Conservation (phyloP, 352 stramenopile genomes). For the Globisporangium orthogonon region DNA sequence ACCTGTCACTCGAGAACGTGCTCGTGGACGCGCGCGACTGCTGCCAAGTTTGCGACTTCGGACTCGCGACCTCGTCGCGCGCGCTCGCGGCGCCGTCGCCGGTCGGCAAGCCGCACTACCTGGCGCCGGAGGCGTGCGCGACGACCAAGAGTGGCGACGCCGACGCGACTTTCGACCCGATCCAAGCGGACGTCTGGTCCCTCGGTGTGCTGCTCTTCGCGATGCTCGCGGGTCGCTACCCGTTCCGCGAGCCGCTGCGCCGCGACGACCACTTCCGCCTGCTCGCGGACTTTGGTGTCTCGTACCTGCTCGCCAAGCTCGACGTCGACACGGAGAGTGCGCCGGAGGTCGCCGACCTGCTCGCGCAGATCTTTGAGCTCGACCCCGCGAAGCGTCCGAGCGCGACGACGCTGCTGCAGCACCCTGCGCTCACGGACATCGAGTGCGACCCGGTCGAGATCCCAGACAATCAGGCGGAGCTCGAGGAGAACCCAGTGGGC, state of each 20-base stretch:
- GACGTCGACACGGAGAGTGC: slow-evolving; percentile 41
- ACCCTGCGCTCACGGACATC: slow-evolving; percentile 21
- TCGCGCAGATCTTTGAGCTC: slow-evolving; percentile 47
- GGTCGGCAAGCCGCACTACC: slow-evolving; percentile 78
- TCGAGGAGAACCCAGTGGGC: not conserved
- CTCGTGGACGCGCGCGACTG: slow-evolving; percentile 56
- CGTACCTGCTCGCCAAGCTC: slow-evolving; percentile 62
- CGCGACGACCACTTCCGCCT: slow-evolving; percentile 52
- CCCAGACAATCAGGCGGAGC: not conserved
- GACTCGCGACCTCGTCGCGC: slow-evolving; percentile 37
- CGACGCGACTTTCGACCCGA: slow-evolving; percentile 39
- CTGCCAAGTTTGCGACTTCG: slow-evolving; percentile 81
- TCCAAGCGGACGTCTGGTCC: slow-evolving; percentile 79
- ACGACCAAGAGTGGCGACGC: slow-evolving; percentile 6
- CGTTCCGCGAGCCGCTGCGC: slow-evolving; percentile 48
- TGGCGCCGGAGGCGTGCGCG: slow-evolving; percentile 61
- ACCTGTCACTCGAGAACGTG: slow-evolving; percentile 81
- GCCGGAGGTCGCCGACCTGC: slow-evolving; percentile 37
- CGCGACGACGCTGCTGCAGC: slow-evolving; percentile 29
- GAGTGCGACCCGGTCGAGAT: slow-evolving; percentile 1
- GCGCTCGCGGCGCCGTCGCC: slow-evolving; percentile 21
- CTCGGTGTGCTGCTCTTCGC: slow-evolving; percentile 82
- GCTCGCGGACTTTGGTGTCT: slow-evolving; percentile 45
- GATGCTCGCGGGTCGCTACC: slow-evolving; percentile 60
- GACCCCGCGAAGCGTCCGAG: slow-evolving; percentile 37